Base-by-base conservation (phyloP, 345 rosid genomes). In the Kernera saxatilis region DNA sequence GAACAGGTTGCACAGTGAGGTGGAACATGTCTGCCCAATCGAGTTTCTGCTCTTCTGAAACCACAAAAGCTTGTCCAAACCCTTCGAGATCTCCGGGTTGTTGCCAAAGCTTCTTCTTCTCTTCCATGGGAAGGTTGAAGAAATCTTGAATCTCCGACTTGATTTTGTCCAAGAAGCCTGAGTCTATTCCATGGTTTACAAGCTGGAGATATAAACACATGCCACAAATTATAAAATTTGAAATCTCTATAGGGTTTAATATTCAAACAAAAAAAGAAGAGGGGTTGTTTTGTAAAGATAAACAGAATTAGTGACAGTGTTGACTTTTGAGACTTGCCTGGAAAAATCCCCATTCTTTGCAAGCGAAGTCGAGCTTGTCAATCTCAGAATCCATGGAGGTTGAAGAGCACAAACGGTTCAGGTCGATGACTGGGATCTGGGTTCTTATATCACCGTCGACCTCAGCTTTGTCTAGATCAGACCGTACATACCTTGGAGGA, bases 281-380 rank as follows among this genome's bases (percentile, higher is more conserved):
- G 15, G 39, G 2, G 4, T 30, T 14, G 8, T 14, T 22, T 29
- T 14, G 49, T 23, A 11, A 32, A 8, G 8, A 23, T 68, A 84
- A 82, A 86, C 77, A 81, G 57, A 81, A 84, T 73, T 4, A 45
- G 27, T 15, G 12, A 27, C n/a, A 29, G 37, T 48, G 2, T 37
- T 40, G 18, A 41, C 9, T 41, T n/a, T 61, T 48, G 56, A 33
- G 59, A 49, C 50, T 17, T 70, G 39, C 67, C 39, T 58, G 59
- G 15, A 70, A 70, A 43, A 90, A 86, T 18, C 87, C 93, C 90
- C 88, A 84, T 2, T 82, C 74, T 74, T 60, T 81, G 73, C 92
- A 85, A 18, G 93, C 87, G 5, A 13, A 54, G 55, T 85, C 84
- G 15, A 84, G 82, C 26, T 80, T 80, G 11, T 67, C 45, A 25